Base-by-base conservation (phyloP, 495 filamentous ascomycete species). In the Astrothelium macrocarpum region DNA sequence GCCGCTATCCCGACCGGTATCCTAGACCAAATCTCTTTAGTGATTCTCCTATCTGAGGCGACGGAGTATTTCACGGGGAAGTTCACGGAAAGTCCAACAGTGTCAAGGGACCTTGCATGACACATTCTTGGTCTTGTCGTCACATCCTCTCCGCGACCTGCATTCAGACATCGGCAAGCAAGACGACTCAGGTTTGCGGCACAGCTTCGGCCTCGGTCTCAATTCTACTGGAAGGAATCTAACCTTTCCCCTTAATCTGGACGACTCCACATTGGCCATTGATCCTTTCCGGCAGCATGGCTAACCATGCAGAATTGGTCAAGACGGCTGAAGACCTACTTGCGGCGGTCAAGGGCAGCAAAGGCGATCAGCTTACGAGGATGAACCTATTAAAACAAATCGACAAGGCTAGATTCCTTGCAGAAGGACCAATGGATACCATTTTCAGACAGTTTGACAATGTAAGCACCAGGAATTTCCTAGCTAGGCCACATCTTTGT, bases 301-400 rank as follows among this genome's bases (percentile, higher is more conserved):
- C 25, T 29, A 25, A 56, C 59, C 56, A 63, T 32, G 26, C 43
- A n/a, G 62, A 46, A 29, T 42, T 63, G 29, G 62, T 63, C 5
- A 32, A 65, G 60, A 67, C 71, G 45, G 72, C 71, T 60, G 68
- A 71, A 46, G 62, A 68, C 49, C 68, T 74, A 32, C 68, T 72
- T 39, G 69, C 67, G 12, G 64, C 67, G 32, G 67, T 70, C 46
- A 70, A 70, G 63, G 59, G 46, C 12, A 42, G 53, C 53, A 56
- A 68, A 32, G 59, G 56, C n/a, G 65, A 67, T 16, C 62, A 65
- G 3, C 65, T 65, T 20, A 59, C 67, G 34, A 69, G 68, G 34
- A 32, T 70, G 26, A 62, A 59, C 26, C 62, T 72, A 12, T 60
- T 71, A 32, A 65, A 65, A 29, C 70, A 66, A 7, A 58, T 63